Evolutionary conservation across 306 rosid genomes (phyloP), one percentile per base, ranked within the genome.

Genomic region (Corylus heterophylla): DNA sequence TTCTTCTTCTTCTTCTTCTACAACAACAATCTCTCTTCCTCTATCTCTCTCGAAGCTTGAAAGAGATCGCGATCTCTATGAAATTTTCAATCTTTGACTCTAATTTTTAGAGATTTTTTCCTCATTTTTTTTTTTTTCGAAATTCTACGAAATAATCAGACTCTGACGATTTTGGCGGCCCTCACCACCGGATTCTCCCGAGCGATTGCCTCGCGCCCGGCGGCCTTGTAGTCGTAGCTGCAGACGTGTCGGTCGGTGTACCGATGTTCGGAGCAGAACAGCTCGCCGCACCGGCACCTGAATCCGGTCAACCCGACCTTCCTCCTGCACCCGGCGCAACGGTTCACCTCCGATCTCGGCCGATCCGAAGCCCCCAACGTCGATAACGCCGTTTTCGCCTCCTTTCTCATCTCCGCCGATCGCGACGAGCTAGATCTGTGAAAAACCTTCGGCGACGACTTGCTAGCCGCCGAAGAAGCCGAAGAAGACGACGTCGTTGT

Each of bases 161-260:
- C 92, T 81, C 94, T 88, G 44, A 93, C 89, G 79, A 96, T 91
- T 87, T 96, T 96, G 7, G 97, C 89, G 0, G 99, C 97, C 69
- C 79, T 90, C 48, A 96, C 89, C 54, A 96, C 94, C 49, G 98
- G 99, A 81, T 96, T 96, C 64, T 96, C 99, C 78, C 94, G 86
- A 0, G 99, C 99, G 54, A 96, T 96, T 50, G 93, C 91, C 37
- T 93, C 97, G 5, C 98, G 88, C 0, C 99, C 99, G 5, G 85
- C 99, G 48, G 94, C 71, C 76, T 93, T 96, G 82, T 96, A 96
- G 56, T 96, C 99, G 80, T 85, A 96, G 81, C 89, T 86, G 85
- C 99, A 96, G n/a, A 86, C 92, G 59, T 96, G 99, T 17, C 99
- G 96, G 79, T 96, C 99, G 67, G 99, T 87, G 81, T 96, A 96